Evolutionary conservation across 2,329 filamentous ascomycete species (phyloP), one percentile per base, ranked within the genome.

Genomic region (Ophiostoma piceae): DNA sequence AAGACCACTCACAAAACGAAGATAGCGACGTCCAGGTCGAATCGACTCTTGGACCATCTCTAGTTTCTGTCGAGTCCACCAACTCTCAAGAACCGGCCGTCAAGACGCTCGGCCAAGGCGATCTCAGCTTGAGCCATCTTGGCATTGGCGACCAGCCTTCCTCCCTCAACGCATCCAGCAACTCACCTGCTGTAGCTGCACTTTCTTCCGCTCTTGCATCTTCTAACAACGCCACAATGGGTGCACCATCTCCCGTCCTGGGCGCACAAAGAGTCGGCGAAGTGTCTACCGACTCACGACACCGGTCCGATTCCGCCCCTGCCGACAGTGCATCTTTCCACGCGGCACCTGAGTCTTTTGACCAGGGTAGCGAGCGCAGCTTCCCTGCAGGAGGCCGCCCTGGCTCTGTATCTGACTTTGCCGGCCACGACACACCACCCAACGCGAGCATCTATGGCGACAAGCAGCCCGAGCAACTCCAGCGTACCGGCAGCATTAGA

Each of bases 111-210:
- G 95, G 95, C 14, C 88, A 88, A 75, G 95, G 95, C 5, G 92
- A 97, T 76, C 82, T 99, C 66, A 96, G 92, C 77, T 84, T 98
- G 70, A 93, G 92, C 75, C 92, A 97, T 76, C 83, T 98, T 60
- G 94, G 94, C 43, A 91, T 98, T 69, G 79, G 84, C 12, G 89
- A 92, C 67, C 70, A 70, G 14, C 60, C 67, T 3, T 43, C 70
- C 32, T 47, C n/a, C 29, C 66, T 65, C 64, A 14, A 37, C 41
- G 51, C 26, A 14, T 41, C 67, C 3, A 39, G 43, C 54, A 67
- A 64, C 43, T 41, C 62, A 2, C 19, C 66, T n/a, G 66, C 39
- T 12, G 66, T 47, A 7, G 66, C 26, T n/a, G 39, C 66, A 16
- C 22, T 66, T n/a, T 26, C 64, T 6, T 66, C 64, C 19, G 39